Conservation (phyloP, 129 eudicot species). For the Escallonia rubra region DNA sequence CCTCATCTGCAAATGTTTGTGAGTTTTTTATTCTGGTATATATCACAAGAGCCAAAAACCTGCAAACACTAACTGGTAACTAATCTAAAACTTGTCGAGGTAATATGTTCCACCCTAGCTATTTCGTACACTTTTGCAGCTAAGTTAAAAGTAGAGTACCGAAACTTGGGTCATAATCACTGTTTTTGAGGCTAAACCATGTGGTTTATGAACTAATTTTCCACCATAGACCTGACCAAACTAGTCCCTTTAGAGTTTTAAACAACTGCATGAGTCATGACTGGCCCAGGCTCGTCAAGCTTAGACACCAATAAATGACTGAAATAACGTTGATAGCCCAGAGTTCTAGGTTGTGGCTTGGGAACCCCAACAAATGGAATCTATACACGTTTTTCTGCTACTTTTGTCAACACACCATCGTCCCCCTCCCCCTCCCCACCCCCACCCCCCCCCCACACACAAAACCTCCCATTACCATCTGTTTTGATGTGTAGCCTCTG, state of each 20-base stretch:
- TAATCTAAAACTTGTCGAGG: neutral
- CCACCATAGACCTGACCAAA: neutral
- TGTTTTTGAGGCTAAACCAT: conserved; percentile 29
- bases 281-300: conserved; percentile 8
- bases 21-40: neutral
- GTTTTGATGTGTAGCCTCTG: no score
- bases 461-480: no score
- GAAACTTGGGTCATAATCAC: conserved; percentile 10
- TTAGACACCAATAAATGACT: conserved; percentile 4
- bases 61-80: neutral
- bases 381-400: conserved; percentile 22
- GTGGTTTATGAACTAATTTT: conserved; percentile 15
- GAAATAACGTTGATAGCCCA: conserved; percentile 12
- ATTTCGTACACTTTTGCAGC: neutral
- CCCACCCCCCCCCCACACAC: no score
- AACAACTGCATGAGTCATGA: no score
- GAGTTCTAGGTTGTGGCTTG: conserved; percentile 24
- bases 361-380: conserved; percentile 32
- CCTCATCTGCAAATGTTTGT: neutral
- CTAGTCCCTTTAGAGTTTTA: neutral
- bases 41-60: no score
- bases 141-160: neutral
- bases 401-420: conserved; percentile 1
- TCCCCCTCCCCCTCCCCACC: neutral
- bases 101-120: neutral